A percentile compares a stretch with the other conserved stretches of the same genome.
Conservation (phyloP, 139 green algal genomes). For the Auxenochlorella protothecoides region DNA sequence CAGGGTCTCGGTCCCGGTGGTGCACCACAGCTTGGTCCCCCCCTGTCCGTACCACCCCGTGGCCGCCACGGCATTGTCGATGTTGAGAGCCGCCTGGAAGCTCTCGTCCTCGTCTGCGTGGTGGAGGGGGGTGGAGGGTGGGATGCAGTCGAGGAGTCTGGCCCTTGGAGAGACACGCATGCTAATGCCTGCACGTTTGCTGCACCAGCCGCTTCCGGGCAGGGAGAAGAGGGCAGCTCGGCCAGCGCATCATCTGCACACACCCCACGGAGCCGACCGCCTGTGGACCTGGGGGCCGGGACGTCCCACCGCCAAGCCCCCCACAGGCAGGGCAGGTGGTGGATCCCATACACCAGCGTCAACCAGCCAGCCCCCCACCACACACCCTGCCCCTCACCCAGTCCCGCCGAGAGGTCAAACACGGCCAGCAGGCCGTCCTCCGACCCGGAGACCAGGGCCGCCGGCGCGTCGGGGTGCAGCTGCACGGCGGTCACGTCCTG, state of each 20-base stretch:
- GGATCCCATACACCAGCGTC: no score
- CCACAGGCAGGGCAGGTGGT: no score
- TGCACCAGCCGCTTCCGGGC: no score
- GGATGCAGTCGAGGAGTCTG: no score
- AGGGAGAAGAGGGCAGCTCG: no score
- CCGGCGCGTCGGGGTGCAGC: constrained; percentile 28
- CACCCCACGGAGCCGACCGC: no score
- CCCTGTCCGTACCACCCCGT: constrained; percentile 53
- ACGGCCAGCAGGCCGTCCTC: constrained; percentile 61
- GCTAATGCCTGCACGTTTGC: no score
- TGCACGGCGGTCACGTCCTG: constrained; percentile 45
- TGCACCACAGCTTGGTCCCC: constrained; percentile 39
- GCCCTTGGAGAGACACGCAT: no score
- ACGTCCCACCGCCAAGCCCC: no score
- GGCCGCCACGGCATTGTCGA: constrained; percentile 51
- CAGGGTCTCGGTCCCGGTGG: constrained; percentile 56
- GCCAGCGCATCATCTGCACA: no score
- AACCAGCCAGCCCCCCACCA: no score
- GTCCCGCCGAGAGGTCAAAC: constrained; percentile 40
- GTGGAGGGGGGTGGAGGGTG: not conserved
- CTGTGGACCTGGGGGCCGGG: no score
- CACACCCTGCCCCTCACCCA: constrained; percentile 12
- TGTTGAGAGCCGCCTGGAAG: constrained; percentile 59
- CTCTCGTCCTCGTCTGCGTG: constrained; percentile 50
- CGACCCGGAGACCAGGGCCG: constrained; percentile 41